Conservation (phyloP, 495 filamentous ascomycete species). For the Bombardia bombarda region DNA sequence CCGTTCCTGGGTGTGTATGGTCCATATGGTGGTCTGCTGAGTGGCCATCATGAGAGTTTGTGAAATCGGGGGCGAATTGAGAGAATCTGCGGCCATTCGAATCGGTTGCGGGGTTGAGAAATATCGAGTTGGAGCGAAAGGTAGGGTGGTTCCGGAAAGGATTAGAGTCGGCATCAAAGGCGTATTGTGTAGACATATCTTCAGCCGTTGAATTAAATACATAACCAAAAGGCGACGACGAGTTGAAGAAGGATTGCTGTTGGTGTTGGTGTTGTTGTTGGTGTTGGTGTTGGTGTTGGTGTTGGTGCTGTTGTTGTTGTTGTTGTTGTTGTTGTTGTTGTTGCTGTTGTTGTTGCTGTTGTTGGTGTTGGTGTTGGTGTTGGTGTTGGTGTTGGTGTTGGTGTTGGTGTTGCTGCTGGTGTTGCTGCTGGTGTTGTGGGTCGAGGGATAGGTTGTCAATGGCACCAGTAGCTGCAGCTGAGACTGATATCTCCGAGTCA, state of each 20-base stretch:
- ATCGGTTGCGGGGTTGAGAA: conserved; percentile 41
- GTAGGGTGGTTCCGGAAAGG: conserved; percentile 27
- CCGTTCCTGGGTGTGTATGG: conserved; percentile 10
- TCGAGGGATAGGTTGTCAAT: too few relatives aligned
- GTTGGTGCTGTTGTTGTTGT: conserved; percentile 9
- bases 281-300: too few relatives aligned
- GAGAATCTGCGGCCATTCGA: conserved; percentile 39
- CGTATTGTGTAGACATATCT: conserved; percentile 20
- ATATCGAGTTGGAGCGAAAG: conserved; percentile 51
- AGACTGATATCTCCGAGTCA: conserved; percentile 22
- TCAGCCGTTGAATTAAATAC: conserved; percentile 40
- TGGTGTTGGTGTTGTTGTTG: conserved; percentile 9
- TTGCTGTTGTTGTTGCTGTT: conserved; percentile 8
- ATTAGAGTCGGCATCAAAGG: conserved; percentile 23
- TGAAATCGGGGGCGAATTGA: conserved; percentile 46
- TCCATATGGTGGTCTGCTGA: conserved; percentile 9
- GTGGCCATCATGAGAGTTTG: conserved; percentile 19
- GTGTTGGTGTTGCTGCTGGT: conserved; percentile 7
- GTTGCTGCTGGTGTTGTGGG: conserved; percentile 11
- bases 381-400: conserved; percentile 8
- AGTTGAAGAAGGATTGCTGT: conserved; percentile 21
- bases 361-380: conserved; percentile 7
- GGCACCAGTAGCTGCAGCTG: conserved; percentile 11
- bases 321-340: too few relatives aligned
- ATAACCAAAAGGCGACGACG: conserved; percentile 42